phyloP scores from a whole-genome alignment of 2,329 filamentous ascomycete species.

The Alternaria gansuensis region DNA sequence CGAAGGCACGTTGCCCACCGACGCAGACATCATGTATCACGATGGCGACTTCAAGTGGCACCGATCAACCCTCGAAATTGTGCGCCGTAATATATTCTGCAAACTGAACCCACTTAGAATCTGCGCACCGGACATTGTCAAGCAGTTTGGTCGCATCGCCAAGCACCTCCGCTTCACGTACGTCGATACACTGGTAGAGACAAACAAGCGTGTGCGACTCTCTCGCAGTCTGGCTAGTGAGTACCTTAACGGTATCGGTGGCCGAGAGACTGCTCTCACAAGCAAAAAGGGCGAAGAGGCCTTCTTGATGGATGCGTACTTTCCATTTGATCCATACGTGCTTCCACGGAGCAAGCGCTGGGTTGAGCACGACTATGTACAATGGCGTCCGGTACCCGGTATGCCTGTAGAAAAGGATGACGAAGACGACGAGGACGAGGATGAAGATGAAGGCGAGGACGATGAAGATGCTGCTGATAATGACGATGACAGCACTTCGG shows the following conservation, averaged over 20 bases:
- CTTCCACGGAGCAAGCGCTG: constrained; percentile 86
- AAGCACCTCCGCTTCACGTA: constrained; percentile 89
- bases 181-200: constrained; percentile 85
- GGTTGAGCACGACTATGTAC: constrained; percentile 69
- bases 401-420: constrained; percentile 57
- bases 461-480: constrained; percentile 13
- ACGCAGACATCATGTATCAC: constrained; percentile 68
- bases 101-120: constrained; percentile 95
- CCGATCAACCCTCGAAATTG: constrained; percentile 73
- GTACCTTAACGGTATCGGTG: constrained; percentile 54
- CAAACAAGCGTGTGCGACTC: constrained; percentile 88
- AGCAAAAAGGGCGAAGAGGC: constrained; percentile 74
- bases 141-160: constrained; percentile 88
- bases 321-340: constrained; percentile 97
- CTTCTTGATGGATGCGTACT: constrained; percentile 91
- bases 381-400: constrained; percentile 51
- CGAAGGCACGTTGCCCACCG: constrained; percentile 53
- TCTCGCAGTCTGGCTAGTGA: constrained; percentile 72
- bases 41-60: constrained; percentile 81
- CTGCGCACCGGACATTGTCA: constrained; percentile 87
- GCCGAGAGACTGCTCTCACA: constrained; percentile 64
- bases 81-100: constrained; percentile 82
- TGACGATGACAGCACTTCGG: constrained; percentile 21
- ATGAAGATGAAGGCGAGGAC: constrained; percentile 17
- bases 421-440: constrained; percentile 51